These are phyloP conservation scores for Harrya chromipes DNA, from an alignment of 768 basidiomycete genomes.

Conservation along the genomic window DNA sequence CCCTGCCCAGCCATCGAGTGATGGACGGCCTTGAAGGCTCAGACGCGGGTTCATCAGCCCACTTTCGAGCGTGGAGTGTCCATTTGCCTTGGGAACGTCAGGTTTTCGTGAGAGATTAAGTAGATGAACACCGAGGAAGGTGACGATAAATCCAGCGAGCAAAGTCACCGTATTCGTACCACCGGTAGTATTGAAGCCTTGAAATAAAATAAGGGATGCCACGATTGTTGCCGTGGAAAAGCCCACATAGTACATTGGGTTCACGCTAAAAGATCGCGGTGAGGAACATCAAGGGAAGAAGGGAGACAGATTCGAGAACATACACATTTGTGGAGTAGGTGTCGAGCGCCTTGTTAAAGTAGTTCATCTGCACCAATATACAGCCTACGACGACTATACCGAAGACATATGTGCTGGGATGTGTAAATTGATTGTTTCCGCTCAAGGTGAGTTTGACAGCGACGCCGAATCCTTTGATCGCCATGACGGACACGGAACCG, in stretches of 20 bases:
- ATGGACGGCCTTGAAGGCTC: slow-evolving; percentile 76
- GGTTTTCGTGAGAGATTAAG: slow-evolving; percentile 75
- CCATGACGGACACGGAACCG: slow-evolving; percentile 97
- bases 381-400: slow-evolving; percentile 77
- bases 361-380: slow-evolving; percentile 92
- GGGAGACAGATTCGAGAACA: slow-evolving; percentile 28
- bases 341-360: slow-evolving; percentile 97
- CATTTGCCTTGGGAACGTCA: slow-evolving; percentile 41
- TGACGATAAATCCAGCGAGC: slow-evolving; percentile 85
- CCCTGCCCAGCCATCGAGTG: slow-evolving; percentile 71
- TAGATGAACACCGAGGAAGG: slow-evolving; percentile 96
- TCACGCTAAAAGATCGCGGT: slow-evolving; percentile 56
- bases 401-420: slow-evolving; percentile 96
- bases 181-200: slow-evolving; percentile 91
- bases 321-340: slow-evolving; percentile 98
- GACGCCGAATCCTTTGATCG: slow-evolving; percentile 96
- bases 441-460: slow-evolving; percentile 92
- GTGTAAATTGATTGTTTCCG: slow-evolving; percentile 93
- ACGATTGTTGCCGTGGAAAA: slow-evolving; percentile 93
- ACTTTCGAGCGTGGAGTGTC: slow-evolving; percentile 57
- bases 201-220: slow-evolving; percentile 94
- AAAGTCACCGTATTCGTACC: slow-evolving; percentile 83
- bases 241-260: slow-evolving; percentile 97
- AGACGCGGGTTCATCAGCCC: slow-evolving; percentile 76
- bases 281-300: not conserved